Evolutionary conservation across 768 basidiomycete genomes (phyloP).

Genomic region (Tremella fuciformis): DNA sequence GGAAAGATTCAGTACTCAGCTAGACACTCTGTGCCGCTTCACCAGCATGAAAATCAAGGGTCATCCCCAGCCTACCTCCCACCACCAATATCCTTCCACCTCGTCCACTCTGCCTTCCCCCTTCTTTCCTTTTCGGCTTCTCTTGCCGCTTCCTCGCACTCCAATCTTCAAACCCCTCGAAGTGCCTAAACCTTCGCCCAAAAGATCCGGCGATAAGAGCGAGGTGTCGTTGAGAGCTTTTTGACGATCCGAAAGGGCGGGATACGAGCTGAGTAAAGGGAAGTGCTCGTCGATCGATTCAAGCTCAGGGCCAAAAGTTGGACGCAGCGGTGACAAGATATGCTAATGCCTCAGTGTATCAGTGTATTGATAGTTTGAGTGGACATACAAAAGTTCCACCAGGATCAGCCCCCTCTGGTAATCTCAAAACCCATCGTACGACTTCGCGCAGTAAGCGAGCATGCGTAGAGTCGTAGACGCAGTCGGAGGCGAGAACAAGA

Average conservation of each 20-base stretch:
- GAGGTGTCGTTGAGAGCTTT: background rate
- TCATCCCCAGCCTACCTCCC: constrained; percentile 50
- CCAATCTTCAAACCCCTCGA: constrained; percentile 30
- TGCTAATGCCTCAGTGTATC: constrained; percentile 29
- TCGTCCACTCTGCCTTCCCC: constrained; percentile 50
- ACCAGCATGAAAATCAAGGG: no score
- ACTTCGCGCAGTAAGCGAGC: constrained; percentile 47
- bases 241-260: constrained; percentile 17
- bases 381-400: constrained; percentile 47
- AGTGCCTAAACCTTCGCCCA: constrained; percentile 36
- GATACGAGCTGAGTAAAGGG: constrained; percentile 34
- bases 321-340: constrained; percentile 48
- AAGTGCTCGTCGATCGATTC: constrained; percentile 47
- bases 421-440: constrained; percentile 36
- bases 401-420: constrained; percentile 36
- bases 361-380: background rate
- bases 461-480: constrained; percentile 51
- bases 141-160: constrained; percentile 35
- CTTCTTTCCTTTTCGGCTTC: constrained; percentile 38
- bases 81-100: constrained; percentile 49
- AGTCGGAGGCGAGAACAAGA: constrained; percentile 49
- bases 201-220: constrained; percentile 6
- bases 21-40: no score
- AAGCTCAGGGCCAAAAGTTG: constrained; percentile 49
- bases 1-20: no score